phyloP scores from a whole-genome alignment of 108 stramenopile genomes.

The Cylindrotheca closterium region DNA sequence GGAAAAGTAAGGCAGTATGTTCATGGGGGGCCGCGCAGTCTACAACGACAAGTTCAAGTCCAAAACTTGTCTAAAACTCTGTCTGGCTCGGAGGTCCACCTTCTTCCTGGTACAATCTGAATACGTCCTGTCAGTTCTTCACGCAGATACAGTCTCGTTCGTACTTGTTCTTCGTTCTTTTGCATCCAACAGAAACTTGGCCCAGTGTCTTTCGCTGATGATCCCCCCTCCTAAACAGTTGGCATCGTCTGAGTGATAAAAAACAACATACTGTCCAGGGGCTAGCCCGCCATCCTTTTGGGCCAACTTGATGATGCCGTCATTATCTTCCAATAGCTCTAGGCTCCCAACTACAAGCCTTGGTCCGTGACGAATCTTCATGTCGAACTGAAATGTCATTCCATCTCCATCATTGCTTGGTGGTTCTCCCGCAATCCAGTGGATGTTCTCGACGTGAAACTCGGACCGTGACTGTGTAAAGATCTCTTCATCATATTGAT shows the following conservation, averaged over 20 bases:
- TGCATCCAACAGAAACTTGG: slow-evolving; percentile 46
- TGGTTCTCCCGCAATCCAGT: slow-evolving; percentile 73
- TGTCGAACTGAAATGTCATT: background rate
- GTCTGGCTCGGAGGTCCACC: no score
- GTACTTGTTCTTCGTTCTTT: no score
- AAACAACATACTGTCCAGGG: slow-evolving; percentile 94
- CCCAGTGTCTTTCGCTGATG: slow-evolving; percentile 87
- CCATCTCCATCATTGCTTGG: slow-evolving; percentile 29
- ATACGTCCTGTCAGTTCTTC: no score
- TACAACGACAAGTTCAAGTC: no score
- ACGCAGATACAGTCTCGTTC: no score
- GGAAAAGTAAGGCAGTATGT: no score
- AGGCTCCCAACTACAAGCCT: slow-evolving; percentile 66
- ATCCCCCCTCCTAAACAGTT: slow-evolving; percentile 90
- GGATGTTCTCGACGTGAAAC: slow-evolving; percentile 84
- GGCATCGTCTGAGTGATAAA: slow-evolving; percentile 70
- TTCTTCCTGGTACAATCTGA: no score
- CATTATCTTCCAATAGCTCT: slow-evolving; percentile 24
- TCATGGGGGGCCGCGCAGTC: no score
- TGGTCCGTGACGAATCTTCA: slow-evolving; percentile 95
- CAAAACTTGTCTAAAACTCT: no score
- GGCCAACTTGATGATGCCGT: slow-evolving; percentile 59
- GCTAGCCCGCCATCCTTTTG: slow-evolving; percentile 90
- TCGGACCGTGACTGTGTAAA: slow-evolving; percentile 60
- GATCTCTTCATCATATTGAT: slow-evolving; percentile 82